These are phyloP conservation scores for Mallotus nudiflorus DNA, from an alignment of 345 rosid species.

Conservation along the genomic window DNA sequence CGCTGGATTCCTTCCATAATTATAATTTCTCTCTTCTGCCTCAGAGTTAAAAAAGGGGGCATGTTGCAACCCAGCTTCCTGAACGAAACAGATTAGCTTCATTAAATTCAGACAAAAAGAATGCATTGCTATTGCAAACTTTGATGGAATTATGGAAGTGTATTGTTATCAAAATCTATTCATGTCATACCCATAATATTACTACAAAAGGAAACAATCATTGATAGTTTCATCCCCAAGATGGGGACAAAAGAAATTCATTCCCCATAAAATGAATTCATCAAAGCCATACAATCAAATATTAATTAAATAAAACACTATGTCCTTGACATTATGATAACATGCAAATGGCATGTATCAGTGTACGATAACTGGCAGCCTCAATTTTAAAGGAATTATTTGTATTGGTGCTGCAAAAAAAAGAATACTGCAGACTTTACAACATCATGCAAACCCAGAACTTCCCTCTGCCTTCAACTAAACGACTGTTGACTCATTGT, in stretches of 20 bases:
- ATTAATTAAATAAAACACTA: neutral
- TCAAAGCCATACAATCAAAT: neutral
- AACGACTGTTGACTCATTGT: neutral
- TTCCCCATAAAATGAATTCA: constrained; percentile 1
- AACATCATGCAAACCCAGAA: neutral
- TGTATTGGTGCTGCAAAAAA: neutral
- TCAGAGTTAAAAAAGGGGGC: constrained; percentile 40
- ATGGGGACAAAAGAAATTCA: neutral
- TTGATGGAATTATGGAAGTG: neutral
- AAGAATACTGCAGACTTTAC: neutral
- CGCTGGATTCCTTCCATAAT: constrained; percentile 65
- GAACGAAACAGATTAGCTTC: constrained; percentile 29
- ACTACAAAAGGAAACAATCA: neutral
- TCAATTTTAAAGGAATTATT: neutral
- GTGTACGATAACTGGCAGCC: neutral
- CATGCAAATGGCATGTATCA: neutral
- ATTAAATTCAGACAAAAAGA: constrained; percentile 14
- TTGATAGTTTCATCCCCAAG: constrained; percentile 8
- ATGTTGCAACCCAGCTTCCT: constrained; percentile 52
- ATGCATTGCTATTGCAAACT: constrained; percentile 8
- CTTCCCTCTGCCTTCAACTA: neutral
- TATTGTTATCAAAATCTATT: neutral
- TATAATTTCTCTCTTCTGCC: constrained; percentile 42
- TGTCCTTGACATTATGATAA: neutral
- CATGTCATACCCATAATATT: neutral